Conservation (phyloP, 495 filamentous ascomycete genomes). For the Beverwykella pulmonaria region DNA sequence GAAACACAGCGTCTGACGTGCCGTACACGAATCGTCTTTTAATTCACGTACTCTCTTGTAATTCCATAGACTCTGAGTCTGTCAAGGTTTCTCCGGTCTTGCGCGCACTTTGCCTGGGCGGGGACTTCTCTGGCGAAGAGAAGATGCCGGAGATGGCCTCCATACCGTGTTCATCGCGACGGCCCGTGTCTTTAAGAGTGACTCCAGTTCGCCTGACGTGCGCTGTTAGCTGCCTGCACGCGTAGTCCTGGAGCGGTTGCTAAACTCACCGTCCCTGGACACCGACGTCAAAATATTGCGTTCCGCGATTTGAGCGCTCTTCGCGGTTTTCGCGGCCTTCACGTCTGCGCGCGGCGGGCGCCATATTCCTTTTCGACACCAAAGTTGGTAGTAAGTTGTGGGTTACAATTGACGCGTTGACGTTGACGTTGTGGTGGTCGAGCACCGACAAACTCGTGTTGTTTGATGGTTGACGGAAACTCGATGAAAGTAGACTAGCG, state of each 20-base stretch:
- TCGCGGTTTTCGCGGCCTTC: slow-evolving; percentile 22
- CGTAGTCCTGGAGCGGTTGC: neutral
- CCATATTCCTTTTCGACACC: neutral
- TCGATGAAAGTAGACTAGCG: neutral
- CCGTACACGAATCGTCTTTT: neutral
- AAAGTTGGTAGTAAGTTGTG: neutral
- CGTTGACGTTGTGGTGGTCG: neutral
- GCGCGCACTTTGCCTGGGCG: slow-evolving; percentile 48
- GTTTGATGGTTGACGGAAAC: neutral
- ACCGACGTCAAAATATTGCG: slow-evolving; percentile 66
- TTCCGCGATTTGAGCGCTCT: slow-evolving; percentile 56
- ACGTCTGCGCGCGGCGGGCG: neutral
- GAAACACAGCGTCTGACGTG: neutral
- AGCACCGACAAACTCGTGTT: neutral
- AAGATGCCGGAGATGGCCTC: slow-evolving; percentile 84
- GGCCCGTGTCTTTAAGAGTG: slow-evolving; percentile 73
- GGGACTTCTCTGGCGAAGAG: slow-evolving; percentile 76
- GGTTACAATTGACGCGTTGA: slow-evolving; percentile 17
- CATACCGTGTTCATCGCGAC: slow-evolving; percentile 89
- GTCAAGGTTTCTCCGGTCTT: slow-evolving; percentile 43
- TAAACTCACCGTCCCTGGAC: slow-evolving; percentile 63
- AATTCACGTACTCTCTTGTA: slow-evolving; percentile 48
- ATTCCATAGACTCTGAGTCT: slow-evolving; percentile 51
- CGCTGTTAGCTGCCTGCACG: slow-evolving; percentile 9
- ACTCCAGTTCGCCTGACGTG: slow-evolving; percentile 74